These are phyloP conservation scores for Calonectria pseudoreteaudii DNA, from an alignment of 2,329 filamentous ascomycete species.

Conservation along the genomic window DNA sequence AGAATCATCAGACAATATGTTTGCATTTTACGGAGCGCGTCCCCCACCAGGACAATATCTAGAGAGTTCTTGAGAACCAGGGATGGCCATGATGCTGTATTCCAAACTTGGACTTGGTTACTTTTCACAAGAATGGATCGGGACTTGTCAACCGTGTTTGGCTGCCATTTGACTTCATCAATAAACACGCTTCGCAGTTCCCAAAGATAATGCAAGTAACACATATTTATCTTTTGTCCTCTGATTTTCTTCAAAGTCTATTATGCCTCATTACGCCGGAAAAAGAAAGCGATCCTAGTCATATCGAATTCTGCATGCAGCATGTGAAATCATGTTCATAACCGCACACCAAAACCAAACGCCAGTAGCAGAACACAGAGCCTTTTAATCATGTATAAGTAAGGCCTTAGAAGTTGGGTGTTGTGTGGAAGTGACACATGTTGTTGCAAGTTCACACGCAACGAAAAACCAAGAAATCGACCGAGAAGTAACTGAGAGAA, in stretches of 20 bases:
- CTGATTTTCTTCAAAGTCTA: neutral
- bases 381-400: neutral
- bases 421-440: no score
- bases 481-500: neutral
- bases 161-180: neutral
- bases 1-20: constrained; percentile 12
- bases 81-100: neutral
- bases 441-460: neutral
- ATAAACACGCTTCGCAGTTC: neutral
- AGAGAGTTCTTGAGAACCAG: constrained; percentile 7
- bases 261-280: neutral
- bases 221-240: neutral
- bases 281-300: neutral
- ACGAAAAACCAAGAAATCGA: neutral
- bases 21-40: constrained; percentile 17
- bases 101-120: neutral
- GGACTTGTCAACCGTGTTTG: neutral
- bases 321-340: no score
- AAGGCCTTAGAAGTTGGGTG: neutral
- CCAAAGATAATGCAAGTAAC: neutral
- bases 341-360: neutral
- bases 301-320: neutral
- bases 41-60: constrained; percentile 17
- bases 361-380: neutral
- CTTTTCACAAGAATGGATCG: neutral